Conservation (phyloP, 2,329 filamentous ascomycete species). For the Ascosphaera pollenicola region DNA sequence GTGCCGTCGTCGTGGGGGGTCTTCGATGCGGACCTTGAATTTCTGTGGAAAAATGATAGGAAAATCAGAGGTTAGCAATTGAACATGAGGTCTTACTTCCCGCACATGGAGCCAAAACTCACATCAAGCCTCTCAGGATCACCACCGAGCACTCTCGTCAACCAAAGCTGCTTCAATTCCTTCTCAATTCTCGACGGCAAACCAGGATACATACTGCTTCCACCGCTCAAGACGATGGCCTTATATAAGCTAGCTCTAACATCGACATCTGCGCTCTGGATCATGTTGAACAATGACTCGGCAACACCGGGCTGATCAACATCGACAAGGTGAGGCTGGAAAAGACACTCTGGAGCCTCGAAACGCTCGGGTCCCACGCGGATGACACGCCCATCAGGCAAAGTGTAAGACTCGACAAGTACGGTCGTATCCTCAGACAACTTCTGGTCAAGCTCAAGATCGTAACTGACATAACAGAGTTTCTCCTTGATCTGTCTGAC, state of each 20-base stretch:
- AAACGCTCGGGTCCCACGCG: slow-evolving; percentile 92
- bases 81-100: not conserved
- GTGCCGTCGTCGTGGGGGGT: slow-evolving; percentile 82
- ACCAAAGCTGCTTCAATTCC: slow-evolving; percentile 96
- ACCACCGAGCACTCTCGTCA: slow-evolving; percentile 71
- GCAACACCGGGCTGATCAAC: slow-evolving; percentile 93
- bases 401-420: slow-evolving; percentile 88
- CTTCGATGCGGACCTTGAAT: slow-evolving; percentile 99
- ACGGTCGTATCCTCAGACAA: slow-evolving; percentile 95
- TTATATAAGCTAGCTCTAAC: slow-evolving; percentile 88
- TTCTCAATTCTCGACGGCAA: slow-evolving; percentile 89
- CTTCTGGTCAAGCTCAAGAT: slow-evolving; percentile 85
- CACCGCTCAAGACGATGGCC: slow-evolving; percentile 87
- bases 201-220: slow-evolving; percentile 97
- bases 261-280: slow-evolving; percentile 87
- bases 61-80: not conserved
- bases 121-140: slow-evolving; percentile 75
- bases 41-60: slow-evolving; percentile 31
- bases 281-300: slow-evolving; percentile 97
- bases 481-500: slow-evolving; percentile 99
- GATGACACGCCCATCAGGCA: slow-evolving; percentile 90
- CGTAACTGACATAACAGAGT: slow-evolving; percentile 97
- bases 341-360: slow-evolving; percentile 92
- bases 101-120: slow-evolving; percentile 8
- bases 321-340: slow-evolving; percentile 95